Conservation (phyloP, 352 stramenopile species). For the Globisporangium emineosum region DNA sequence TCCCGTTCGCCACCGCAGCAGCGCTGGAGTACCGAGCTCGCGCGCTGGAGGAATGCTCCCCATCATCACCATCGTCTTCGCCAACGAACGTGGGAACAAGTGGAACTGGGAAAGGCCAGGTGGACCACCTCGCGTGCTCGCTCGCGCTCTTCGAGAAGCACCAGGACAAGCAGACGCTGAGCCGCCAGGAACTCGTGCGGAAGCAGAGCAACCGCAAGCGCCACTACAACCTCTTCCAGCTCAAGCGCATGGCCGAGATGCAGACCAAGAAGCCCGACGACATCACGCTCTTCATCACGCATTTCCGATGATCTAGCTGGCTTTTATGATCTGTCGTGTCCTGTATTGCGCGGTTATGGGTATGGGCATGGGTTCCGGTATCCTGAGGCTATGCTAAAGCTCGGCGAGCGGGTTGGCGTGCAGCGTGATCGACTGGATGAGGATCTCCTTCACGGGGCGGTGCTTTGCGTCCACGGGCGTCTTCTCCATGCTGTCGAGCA, state of each 20-base stretch:
- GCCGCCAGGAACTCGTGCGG: constrained; percentile 49
- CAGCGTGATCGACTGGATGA: constrained; percentile 87
- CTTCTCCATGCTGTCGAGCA: constrained; percentile 97
- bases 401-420: constrained; percentile 92
- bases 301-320: constrained; percentile 31
- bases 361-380: too few species aligned
- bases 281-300: constrained; percentile 69
- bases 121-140: constrained; percentile 49
- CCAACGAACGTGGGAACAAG: neutral
- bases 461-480: constrained; percentile 90
- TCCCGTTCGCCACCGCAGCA: constrained; percentile 66
- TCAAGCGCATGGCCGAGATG: constrained; percentile 74
- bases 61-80: neutral
- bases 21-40: constrained; percentile 59
- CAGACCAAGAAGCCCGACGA: constrained; percentile 76
- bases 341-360: neutral
- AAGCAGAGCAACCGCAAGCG: constrained; percentile 45
- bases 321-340: neutral
- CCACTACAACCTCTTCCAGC: constrained; percentile 68
- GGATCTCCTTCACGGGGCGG: constrained; percentile 86
- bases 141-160: constrained; percentile 48
- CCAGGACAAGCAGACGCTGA: constrained; percentile 47
- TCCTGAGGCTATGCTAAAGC: constrained; percentile 21
- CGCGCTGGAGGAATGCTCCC: constrained; percentile 35
- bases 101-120: constrained; percentile 9